These are phyloP conservation scores for Primulina eburnea DNA, from an alignment of 257 asterid genomes.

Conservation along the genomic window DNA sequence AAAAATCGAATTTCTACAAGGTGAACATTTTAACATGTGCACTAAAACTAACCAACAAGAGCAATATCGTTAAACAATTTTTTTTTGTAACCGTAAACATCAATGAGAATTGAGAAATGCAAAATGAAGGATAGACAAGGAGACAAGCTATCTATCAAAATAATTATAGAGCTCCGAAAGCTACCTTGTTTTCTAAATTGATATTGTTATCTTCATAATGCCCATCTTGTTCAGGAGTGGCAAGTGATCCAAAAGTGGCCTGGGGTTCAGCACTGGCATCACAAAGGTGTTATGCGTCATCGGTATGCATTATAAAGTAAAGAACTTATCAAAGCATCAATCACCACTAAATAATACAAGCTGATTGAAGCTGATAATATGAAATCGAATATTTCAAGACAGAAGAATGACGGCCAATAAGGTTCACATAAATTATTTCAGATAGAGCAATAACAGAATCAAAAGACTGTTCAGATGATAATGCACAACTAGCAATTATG, in stretches of 20 bases:
- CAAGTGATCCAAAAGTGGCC: conserved; percentile 52
- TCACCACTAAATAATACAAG: conserved; percentile 12
- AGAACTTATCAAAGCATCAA: conserved; percentile 9
- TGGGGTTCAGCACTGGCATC: conserved; percentile 70
- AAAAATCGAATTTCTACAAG: neutral
- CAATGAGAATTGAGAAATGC: neutral
- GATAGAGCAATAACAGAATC: conserved; percentile 12
- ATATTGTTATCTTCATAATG: conserved; percentile 41
- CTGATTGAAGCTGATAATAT: conserved; percentile 7
- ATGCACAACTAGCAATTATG: neutral
- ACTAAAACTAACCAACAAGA: neutral
- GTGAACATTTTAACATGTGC: conserved; percentile 1
- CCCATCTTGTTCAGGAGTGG: conserved; percentile 59
- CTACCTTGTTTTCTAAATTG: conserved; percentile 49
- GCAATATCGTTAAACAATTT: conserved; percentile 9
- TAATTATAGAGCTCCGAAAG: conserved; percentile 23
- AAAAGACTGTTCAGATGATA: neutral
- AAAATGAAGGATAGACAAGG: conserved; percentile 2
- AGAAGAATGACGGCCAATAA: conserved; percentile 2
- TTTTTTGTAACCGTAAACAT: neutral
- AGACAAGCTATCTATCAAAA: conserved; percentile 20
- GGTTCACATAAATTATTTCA: conserved; percentile 6
- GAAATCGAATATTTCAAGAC: conserved; percentile 20
- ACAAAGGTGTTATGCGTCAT: conserved; percentile 26
- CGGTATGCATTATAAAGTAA: conserved; percentile 5